Evolutionary conservation across 2,329 filamentous ascomycete species (phyloP), one percentile per base, ranked within the genome.

Genomic region (Penicillium sp.): DNA sequence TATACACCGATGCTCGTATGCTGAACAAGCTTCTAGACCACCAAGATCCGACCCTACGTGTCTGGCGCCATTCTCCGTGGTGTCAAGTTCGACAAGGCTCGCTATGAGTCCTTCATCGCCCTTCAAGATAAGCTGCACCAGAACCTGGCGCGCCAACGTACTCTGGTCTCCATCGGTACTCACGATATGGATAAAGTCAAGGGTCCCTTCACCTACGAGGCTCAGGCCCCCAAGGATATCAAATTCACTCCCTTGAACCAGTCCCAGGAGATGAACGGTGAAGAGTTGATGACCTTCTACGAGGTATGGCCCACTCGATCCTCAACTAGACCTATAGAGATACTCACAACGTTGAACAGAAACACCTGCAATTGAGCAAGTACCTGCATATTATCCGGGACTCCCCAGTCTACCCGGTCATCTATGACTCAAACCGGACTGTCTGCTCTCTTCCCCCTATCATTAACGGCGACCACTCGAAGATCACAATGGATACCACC

Each of bases 41-140:
- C 81, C 52, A 83, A 86, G 73, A 86, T 99, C 63, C 85, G 94
- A 45, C 93, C 92, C 38, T 89, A 94, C 61, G 88, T 96, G 59
- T 90, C 93, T 15, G 91, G 88, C 56, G 91, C 93, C 44, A 89
- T 99, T 60, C 79, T 99, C 58, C 86, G 94, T 62, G 89, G 91
- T 70, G 83, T 99, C 79, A 90, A 86, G 67, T 97, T 99, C 80
- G 92, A 89, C 64, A 82, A 94, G 77, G 89, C 87, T 62, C 83
- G 88, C 61, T 99, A 99, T 74, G 90, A 95, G 64, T 96, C 91
- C 68, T 99, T 99, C 88, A 99, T 99, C 70, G 84, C 87, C 51
- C 82, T 99, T 44, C 94, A 99, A 78, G 95, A 99, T 77, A 99
- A 99, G 79, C 84, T 99, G 44, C 94, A 99, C 78, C 88, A 93